Percentiles rank a stretch among this genome's conserved stretches.
phyloP scores from a whole-genome alignment of 495 filamentous ascomycete genomes.

The Talaromyces adpressus region DNA sequence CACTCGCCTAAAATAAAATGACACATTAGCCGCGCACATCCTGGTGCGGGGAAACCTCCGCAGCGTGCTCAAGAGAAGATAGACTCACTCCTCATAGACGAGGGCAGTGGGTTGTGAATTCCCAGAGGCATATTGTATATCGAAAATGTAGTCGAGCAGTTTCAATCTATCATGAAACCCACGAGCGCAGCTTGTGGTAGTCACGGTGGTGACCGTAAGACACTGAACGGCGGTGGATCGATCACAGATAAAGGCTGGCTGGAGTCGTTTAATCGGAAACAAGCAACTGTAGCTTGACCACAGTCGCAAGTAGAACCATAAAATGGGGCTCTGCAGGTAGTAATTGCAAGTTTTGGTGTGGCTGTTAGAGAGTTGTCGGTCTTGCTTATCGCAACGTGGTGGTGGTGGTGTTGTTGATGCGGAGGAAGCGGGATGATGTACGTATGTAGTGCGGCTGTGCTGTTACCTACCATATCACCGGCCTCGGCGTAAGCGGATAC shows the following conservation, averaged over 20 bases:
- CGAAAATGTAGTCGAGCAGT: neutral
- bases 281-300: neutral
- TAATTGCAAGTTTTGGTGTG: neutral
- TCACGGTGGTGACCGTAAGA: neutral
- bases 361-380: neutral
- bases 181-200: neutral
- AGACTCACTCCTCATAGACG: conserved; percentile 54
- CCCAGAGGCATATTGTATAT: conserved; percentile 45
- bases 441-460: neutral
- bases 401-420: neutral
- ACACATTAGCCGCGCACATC: conserved; percentile 19
- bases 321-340: neutral
- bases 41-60: conserved; percentile 31
- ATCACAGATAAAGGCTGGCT: neutral
- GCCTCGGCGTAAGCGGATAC: neutral
- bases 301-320: neutral
- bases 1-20: conserved; percentile 58
- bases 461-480: neutral
- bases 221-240: neutral
- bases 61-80: conserved; percentile 9
- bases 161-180: neutral
- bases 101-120: conserved; percentile 63
- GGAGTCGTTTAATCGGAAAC: neutral
- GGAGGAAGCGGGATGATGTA: neutral
- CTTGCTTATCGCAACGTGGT: neutral